Evolutionary conservation across 2,329 filamentous ascomycete genomes (phyloP).

Genomic region (Phyllosticta capitalensis): DNA sequence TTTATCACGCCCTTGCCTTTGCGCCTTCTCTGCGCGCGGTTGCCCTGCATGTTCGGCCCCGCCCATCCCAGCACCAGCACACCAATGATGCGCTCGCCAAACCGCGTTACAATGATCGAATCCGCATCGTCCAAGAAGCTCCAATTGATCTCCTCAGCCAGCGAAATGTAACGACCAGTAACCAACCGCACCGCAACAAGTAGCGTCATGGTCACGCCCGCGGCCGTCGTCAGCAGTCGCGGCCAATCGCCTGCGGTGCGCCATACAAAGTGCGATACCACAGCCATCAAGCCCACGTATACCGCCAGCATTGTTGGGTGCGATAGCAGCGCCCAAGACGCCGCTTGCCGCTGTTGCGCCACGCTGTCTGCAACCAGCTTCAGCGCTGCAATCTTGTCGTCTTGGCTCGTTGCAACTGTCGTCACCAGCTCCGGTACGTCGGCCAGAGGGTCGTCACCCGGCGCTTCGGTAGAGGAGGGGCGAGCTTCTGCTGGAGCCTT

Average conservation of each 20-base stretch:
- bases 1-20: slow-evolving; percentile 61
- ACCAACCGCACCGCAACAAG: slow-evolving; percentile 52
- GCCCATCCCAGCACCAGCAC: slow-evolving; percentile 60
- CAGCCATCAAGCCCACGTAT: slow-evolving; percentile 29
- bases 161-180: slow-evolving; percentile 51
- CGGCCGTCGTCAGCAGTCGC: slow-evolving; percentile 47
- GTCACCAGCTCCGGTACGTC: slow-evolving; percentile 57
- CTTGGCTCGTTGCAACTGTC: slow-evolving; percentile 38
- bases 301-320: slow-evolving; percentile 21
- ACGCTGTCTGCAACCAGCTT: slow-evolving; percentile 71
- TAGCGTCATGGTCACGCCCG: slow-evolving; percentile 54
- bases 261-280: slow-evolving; percentile 33
- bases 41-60: slow-evolving; percentile 32
- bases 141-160: slow-evolving; percentile 53
- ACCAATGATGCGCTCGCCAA: slow-evolving; percentile 60
- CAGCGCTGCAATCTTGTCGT: slow-evolving; percentile 59
- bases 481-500: slow-evolving; percentile 15
- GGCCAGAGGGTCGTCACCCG: slow-evolving; percentile 28
- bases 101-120: slow-evolving; percentile 50
- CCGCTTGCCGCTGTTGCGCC: slow-evolving; percentile 67
- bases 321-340: slow-evolving; percentile 47
- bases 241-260: slow-evolving; percentile 41
- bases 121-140: slow-evolving; percentile 47
- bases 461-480: neutral
- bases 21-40: slow-evolving; percentile 32